phyloP scores from a whole-genome alignment of 2,329 filamentous ascomycete species.

The Penicillium sp. region DNA sequence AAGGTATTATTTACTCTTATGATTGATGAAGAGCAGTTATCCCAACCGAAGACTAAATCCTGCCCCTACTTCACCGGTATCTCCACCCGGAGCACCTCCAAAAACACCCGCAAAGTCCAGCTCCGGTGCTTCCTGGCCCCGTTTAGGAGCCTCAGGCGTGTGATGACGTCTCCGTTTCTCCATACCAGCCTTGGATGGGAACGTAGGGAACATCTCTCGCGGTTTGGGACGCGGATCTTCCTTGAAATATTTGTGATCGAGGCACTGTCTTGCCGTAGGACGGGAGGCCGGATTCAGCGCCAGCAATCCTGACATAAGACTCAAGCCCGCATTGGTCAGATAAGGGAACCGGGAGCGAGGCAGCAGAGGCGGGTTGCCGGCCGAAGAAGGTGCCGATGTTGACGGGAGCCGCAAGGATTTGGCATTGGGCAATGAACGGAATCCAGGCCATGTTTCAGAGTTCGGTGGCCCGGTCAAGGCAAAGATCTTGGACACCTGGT shows the following conservation, averaged over 20 bases:
- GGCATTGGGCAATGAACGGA: conserved; percentile 83
- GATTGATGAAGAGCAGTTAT: conserved; percentile 14
- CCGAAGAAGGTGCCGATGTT: conserved; percentile 34
- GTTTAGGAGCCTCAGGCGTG: conserved; percentile 77
- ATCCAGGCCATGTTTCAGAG: conserved; percentile 78
- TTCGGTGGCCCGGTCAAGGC: conserved; percentile 83
- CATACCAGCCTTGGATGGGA: conserved; percentile 90
- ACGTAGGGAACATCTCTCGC: conserved; percentile 91
- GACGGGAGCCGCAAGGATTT: conserved; percentile 69
- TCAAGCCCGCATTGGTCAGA: conserved; percentile 70
- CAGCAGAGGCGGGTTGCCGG: conserved; percentile 44
- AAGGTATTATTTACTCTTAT: background rate
- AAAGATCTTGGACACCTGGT: conserved; percentile 84
- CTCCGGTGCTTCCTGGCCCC: conserved; percentile 66
- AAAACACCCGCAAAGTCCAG: conserved; percentile 71
- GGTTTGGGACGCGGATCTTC: conserved; percentile 89
- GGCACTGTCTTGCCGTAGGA: conserved; percentile 69
- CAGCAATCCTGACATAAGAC: conserved; percentile 67
- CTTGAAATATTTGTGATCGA: conserved; percentile 78
- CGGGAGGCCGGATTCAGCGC: conserved; percentile 69
- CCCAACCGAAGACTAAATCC: conserved; percentile 58
- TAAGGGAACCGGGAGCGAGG: conserved; percentile 77
- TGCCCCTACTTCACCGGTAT: conserved; percentile 61
- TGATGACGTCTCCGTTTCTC: conserved; percentile 71
- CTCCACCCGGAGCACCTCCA: conserved; percentile 62